These are phyloP conservation scores for Daldinia childiae DNA, from an alignment of 495 filamentous ascomycete species.

Conservation along the genomic window DNA sequence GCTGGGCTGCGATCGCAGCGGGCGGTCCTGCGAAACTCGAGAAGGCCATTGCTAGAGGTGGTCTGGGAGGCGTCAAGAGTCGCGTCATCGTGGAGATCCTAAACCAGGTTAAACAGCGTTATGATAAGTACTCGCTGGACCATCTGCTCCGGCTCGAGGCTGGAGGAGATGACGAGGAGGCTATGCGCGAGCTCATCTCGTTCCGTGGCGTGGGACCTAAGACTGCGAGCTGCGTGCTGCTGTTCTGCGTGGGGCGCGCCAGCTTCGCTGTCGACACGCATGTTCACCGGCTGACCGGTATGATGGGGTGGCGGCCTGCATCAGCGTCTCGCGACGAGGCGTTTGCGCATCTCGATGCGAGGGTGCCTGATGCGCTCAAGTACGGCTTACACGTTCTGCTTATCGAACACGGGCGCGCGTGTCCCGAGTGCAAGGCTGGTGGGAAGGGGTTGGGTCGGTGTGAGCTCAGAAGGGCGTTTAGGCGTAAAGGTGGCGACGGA, in stretches of 20 bases:
- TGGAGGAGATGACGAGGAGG: slow-evolving; percentile 67
- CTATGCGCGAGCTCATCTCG: slow-evolving; percentile 74
- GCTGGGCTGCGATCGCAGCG: slow-evolving; percentile 78
- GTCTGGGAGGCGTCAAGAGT: slow-evolving; percentile 76
- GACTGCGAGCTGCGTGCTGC: slow-evolving; percentile 82
- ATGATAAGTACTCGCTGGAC: slow-evolving; percentile 71
- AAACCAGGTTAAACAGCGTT: slow-evolving; percentile 72
- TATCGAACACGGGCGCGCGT: slow-evolving; percentile 81
- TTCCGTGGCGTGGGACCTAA: slow-evolving; percentile 88
- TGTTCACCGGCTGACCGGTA: slow-evolving; percentile 77
- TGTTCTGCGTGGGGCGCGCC: slow-evolving; percentile 78
- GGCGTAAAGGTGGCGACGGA: slow-evolving; percentile 8
- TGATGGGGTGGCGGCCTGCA: slow-evolving; percentile 78
- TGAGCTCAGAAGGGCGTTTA: slow-evolving; percentile 42
- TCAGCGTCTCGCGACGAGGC: slow-evolving; percentile 71
- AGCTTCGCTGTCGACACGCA: slow-evolving; percentile 89
- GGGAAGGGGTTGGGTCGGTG: slow-evolving; percentile 40
- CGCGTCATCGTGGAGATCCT: slow-evolving; percentile 78
- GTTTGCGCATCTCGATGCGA: slow-evolving; percentile 79
- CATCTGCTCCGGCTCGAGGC: slow-evolving; percentile 65
- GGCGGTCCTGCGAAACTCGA: slow-evolving; percentile 71
- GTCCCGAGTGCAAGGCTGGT: slow-evolving; percentile 74
- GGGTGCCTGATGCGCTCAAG: slow-evolving; percentile 80
- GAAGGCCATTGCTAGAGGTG: slow-evolving; percentile 77
- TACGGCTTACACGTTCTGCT: slow-evolving; percentile 84